Base-by-base conservation (phyloP, 2,329 filamentous ascomycete genomes). In the Knufia petricola region DNA sequence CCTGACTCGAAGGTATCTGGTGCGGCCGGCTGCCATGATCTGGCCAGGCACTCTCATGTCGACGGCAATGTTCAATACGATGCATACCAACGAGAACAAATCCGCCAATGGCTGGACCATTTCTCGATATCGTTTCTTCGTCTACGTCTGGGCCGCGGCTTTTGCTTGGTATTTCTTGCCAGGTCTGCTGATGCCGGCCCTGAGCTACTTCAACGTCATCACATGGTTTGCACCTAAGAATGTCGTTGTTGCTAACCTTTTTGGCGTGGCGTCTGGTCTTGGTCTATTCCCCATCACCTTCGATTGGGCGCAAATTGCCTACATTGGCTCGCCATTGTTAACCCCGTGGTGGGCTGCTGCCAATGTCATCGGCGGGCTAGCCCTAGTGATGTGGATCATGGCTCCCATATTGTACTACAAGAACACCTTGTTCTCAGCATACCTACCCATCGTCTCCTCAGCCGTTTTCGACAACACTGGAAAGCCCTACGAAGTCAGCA, bases 31-130 rank as follows among this genome's bases (percentile, higher is more conserved):
- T 53, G 85, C 85, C 51, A 94, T 94, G 84, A 87, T 94, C 41
- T 94, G 87, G 87, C 87, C 87, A 1, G 84, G 84, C 19, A 94
- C 87, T 0, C 71, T 94, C 43, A 88, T 90, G 75, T 90, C 87
- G 17, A 87, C 86, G 0, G 83, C 87, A 59, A 89, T 94, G 85
- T 92, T 94, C 59, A 83, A 81, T 3, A 90, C 86, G 0, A 73
- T 94, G 43, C 87, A 94, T 65, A 88, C 84, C 59, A 81, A 87
- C 52, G 82, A 89, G 60, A 94, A 92, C 64, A 85, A 83, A 57
- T 76, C 80, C 30, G 87, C 85, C 17, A 82, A 87, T 63, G 85
- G 87, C 28, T 94, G 87, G 87, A 82, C 68, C 36, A 84, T 94
- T 44, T 86, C 84, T 54, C 75, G 87, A 40, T 89, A 86, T 76